Percentiles rank a stretch among this genome's conserved stretches.
phyloP scores from a whole-genome alignment of 1,284 basidiomycete genomes.

The Sporisorium scitamineum region DNA sequence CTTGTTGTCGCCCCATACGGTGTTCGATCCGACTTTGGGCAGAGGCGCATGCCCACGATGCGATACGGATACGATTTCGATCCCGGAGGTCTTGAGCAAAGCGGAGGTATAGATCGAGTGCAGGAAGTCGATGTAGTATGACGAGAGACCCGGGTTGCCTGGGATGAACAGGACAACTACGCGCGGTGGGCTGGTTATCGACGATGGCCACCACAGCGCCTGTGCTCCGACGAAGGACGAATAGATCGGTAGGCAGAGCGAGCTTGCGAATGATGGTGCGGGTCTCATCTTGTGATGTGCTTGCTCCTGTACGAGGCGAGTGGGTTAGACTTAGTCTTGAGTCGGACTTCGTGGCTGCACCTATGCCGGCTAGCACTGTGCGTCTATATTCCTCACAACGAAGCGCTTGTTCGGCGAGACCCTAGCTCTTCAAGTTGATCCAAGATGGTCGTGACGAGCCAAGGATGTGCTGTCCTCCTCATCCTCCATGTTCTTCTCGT shows the following conservation, averaged over 20 bases:
- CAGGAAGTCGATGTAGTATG: conserved; percentile 58
- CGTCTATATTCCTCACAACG: background rate
- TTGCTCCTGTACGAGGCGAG: background rate
- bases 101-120: conserved; percentile 32
- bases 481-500: background rate
- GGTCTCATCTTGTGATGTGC: conserved; percentile 11
- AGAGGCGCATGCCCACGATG: conserved; percentile 57
- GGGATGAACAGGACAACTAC: conserved; percentile 58
- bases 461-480: background rate
- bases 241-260: conserved; percentile 32
- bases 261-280: conserved; percentile 21
- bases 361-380: background rate
- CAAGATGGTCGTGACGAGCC: background rate
- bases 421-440: background rate
- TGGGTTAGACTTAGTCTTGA: background rate
- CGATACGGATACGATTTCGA: conserved; percentile 56
- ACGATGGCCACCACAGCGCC: conserved; percentile 48
- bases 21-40: conserved; percentile 21
- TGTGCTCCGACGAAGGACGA: conserved; percentile 48
- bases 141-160: conserved; percentile 56
- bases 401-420: background rate
- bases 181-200: conserved; percentile 16
- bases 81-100: background rate
- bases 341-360: background rate
- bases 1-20: conserved; percentile 26